These are phyloP conservation scores for Phyllosticta citrichinensis DNA, from an alignment of 2,329 filamentous ascomycete species.

Conservation along the genomic window DNA sequence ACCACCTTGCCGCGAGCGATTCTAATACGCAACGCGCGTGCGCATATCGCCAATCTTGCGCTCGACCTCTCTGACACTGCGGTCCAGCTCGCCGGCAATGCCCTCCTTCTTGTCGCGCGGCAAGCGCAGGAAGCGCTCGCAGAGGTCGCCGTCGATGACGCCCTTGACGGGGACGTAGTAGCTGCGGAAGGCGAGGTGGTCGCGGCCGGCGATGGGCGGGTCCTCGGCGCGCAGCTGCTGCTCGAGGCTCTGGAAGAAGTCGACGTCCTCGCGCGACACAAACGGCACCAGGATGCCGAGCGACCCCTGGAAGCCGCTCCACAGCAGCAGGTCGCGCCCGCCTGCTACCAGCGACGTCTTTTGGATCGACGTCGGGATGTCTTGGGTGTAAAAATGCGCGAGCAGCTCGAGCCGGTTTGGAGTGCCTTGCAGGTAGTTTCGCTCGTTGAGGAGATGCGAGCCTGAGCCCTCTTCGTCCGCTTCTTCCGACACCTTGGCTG, in stretches of 20 bases:
- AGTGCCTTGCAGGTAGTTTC: slow-evolving; percentile 81
- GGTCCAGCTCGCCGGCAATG: slow-evolving; percentile 87
- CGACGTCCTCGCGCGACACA: slow-evolving; percentile 79
- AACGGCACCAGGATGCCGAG: slow-evolving; percentile 92
- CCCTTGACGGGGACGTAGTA: slow-evolving; percentile 97
- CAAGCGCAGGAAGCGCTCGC: slow-evolving; percentile 79
- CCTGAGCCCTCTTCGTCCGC: slow-evolving; percentile 88
- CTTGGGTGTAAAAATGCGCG: slow-evolving; percentile 82
- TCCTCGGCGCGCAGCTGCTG: slow-evolving; percentile 75
- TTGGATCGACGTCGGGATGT: slow-evolving; percentile 82
- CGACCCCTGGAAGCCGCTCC: slow-evolving; percentile 90
- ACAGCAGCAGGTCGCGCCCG: slow-evolving; percentile 82
- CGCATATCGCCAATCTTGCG: slow-evolving; percentile 60
- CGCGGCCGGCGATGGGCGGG: slow-evolving; percentile 77
- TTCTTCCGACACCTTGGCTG: slow-evolving; percentile 74
- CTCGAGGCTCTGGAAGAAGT: slow-evolving; percentile 95
- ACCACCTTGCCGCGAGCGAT: too few species aligned
- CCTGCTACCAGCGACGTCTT: slow-evolving; percentile 86
- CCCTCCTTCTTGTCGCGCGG: slow-evolving; percentile 85
- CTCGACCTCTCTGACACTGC: slow-evolving; percentile 86
- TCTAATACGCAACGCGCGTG: slow-evolving; percentile 13
- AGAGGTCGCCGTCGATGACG: slow-evolving; percentile 91
- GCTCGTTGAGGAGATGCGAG: slow-evolving; percentile 81
- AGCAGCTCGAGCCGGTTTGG: slow-evolving; percentile 76
- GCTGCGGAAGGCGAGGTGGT: slow-evolving; percentile 89